Evolutionary conservation across 2,329 filamentous ascomycete genomes (phyloP), one percentile per base, ranked within the genome.

Genomic region (Alternaria infectoria): DNA sequence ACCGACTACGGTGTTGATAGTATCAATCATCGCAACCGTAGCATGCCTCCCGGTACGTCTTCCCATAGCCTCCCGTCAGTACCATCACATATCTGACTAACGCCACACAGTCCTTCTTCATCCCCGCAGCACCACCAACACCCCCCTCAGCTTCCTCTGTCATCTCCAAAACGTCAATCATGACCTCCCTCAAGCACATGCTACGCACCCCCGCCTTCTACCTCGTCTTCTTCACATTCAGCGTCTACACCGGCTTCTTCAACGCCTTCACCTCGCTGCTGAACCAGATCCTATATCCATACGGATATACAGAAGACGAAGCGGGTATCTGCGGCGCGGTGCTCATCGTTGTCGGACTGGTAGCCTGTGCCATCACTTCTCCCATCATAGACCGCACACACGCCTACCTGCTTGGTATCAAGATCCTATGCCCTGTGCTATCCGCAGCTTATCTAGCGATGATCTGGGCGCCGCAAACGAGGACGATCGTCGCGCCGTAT

Each of bases 281-380:
- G 10, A 97, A 95, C 82, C 95, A 97, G 77, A 92, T 98, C 77
- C 87, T 98, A 67, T 84, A 88, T 43, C 96, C 96, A 0, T 95
- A 97, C 81, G 91, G 89, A 73, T 97, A 93, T 86, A 87, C 83
- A 62, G 91, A 97, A 77, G 90, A 91, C 68, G 86, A 97, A 59
- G 92, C 95, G 21, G 96, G 96, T 32, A 94, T 98, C 73, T 93
- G 90, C 11, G 96, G 96, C 67, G 96, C 92, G 1, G 81, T 98
- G 9, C 86, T 98, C 32, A 98, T 98, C 76, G 85, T 97, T 50
- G 92, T 96, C 57, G 96, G 96, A 9, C 88, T 99, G 2, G 85
- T 96, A 47, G 81, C 87, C 5, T 87, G 93, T 0, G 96, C 93
- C 13, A 84, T 97, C 65, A 86, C 89, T 0, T 92, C 90, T 0